Evolutionary conservation across 768 basidiomycete species (phyloP).

Genomic region (Leccinum longicurvipes): DNA sequence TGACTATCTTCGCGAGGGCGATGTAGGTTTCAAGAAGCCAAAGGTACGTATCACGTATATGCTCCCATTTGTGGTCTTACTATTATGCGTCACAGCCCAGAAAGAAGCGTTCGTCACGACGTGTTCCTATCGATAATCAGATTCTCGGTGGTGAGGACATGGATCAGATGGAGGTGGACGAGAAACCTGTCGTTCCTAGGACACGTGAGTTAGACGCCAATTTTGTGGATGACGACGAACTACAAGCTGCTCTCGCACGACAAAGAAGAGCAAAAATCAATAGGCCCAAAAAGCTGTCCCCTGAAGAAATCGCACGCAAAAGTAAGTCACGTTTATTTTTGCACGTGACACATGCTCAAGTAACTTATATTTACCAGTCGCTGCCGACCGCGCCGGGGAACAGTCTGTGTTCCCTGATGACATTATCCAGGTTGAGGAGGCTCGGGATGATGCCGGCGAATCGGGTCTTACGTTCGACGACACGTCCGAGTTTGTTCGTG

Average conservation of each 20-base stretch:
- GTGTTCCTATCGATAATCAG: constrained; percentile 46
- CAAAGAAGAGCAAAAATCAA: constrained; percentile 79
- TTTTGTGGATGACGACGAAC: constrained; percentile 97
- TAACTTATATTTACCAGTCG: constrained; percentile 45
- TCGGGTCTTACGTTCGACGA: constrained; percentile 86
- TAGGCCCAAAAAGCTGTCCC: constrained; percentile 70
- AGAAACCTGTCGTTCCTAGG: constrained; percentile 63
- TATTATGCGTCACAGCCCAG: constrained; percentile 57
- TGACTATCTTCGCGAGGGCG: constrained; percentile 92
- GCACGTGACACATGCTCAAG: not conserved
- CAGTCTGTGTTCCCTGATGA: constrained; percentile 40
- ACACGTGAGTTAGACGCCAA: constrained; percentile 77
- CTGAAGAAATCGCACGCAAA: constrained; percentile 78
- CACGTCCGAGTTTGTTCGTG: constrained; percentile 93
- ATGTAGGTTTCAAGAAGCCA: constrained; percentile 91
- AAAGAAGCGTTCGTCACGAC: constrained; percentile 82
- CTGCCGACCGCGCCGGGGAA: constrained; percentile 55
- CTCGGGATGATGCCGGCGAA: constrained; percentile 35
- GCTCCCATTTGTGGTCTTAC: not conserved
- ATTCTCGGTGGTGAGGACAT: constrained; percentile 10
- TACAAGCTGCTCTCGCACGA: constrained; percentile 88
- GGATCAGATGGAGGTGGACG: constrained; percentile 75
- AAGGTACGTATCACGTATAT: constrained; percentile 50
- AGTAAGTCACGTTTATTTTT: constrained; percentile 42
- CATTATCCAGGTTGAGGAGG: constrained; percentile 46